Conservation (phyloP, 345 rosid genomes). For the Theobroma cacao region DNA sequence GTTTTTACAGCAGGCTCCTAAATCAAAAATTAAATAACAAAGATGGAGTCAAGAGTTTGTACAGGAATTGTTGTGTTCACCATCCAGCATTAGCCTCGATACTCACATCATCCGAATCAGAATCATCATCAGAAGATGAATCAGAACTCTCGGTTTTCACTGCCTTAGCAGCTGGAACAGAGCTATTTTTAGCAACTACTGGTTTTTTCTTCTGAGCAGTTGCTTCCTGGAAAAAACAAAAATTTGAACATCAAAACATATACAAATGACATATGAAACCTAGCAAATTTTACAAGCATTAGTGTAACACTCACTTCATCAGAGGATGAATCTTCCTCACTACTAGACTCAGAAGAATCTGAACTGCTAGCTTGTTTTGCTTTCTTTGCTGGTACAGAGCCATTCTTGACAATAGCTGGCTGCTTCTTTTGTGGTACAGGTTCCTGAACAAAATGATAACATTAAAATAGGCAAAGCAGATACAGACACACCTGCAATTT, state of each 20-base stretch:
- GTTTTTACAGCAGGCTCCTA: slow-evolving; percentile 32
- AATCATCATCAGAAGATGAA: slow-evolving; percentile 29
- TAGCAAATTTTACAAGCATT: not conserved
- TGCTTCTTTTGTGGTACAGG: slow-evolving; percentile 35
- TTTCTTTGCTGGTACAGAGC: slow-evolving; percentile 29
- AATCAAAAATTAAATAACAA: not conserved
- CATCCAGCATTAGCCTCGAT: not conserved
- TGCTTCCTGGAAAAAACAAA: slow-evolving; percentile 23
- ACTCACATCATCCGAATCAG: slow-evolving; percentile 17
- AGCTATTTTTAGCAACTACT: slow-evolving; percentile 26
- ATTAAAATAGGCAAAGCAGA: not conserved
- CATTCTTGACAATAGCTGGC: slow-evolving; percentile 38
- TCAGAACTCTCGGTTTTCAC: slow-evolving; percentile 27
- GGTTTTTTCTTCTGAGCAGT: slow-evolving; percentile 21
- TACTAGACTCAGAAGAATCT: slow-evolving; percentile 37
- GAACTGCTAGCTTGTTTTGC: slow-evolving; percentile 39
- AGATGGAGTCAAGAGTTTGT: not conserved
- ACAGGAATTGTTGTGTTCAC: not conserved
- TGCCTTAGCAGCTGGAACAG: slow-evolving; percentile 33
- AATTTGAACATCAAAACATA: not conserved
- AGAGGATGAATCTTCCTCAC: slow-evolving; percentile 36
- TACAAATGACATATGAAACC: not conserved
- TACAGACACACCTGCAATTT: not conserved
- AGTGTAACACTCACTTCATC: slow-evolving; percentile 24
- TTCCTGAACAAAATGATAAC: slow-evolving; percentile 24